Evolutionary conservation across 768 basidiomycete genomes (phyloP).

Genomic region (Pleurotus tuoliensis): DNA sequence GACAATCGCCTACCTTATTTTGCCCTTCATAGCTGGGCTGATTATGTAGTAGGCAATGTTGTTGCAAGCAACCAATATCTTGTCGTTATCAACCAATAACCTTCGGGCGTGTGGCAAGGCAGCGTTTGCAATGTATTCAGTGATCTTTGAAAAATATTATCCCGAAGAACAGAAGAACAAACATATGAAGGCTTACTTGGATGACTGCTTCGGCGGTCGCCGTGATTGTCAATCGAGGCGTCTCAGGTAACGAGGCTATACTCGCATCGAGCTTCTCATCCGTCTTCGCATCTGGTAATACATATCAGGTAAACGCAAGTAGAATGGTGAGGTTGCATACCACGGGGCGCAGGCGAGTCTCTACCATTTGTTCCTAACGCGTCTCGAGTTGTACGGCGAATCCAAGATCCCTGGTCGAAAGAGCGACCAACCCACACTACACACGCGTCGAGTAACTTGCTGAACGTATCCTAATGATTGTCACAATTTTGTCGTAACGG

Average conservation of each 20-base stretch:
- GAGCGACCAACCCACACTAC: conserved; percentile 70
- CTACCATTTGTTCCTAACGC: conserved; percentile 58
- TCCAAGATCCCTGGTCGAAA: conserved; percentile 76
- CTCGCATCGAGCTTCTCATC: conserved; percentile 60
- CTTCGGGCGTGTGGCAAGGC: conserved; percentile 74
- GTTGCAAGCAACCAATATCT: conserved; percentile 70
- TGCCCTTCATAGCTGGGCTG: conserved; percentile 74
- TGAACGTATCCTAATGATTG: conserved; percentile 65
- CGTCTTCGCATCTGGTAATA: conserved; percentile 33
- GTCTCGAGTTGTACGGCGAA: conserved; percentile 66
- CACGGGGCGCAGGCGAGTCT: conserved; percentile 64
- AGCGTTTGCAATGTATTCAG: conserved; percentile 60
- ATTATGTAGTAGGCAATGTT: conserved; percentile 85
- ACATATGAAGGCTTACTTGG: conserved; percentile 34
- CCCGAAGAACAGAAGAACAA: neutral
- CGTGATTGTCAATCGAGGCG: conserved; percentile 18
- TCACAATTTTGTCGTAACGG: neutral
- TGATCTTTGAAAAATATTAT: conserved; percentile 46
- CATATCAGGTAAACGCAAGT: neutral
- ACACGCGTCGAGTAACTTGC: conserved; percentile 79
- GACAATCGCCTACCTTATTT: conserved; percentile 48
- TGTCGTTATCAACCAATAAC: conserved; percentile 83
- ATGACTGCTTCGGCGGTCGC: conserved; percentile 39
- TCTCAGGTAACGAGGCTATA: conserved; percentile 34
- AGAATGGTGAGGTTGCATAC: conserved; percentile 27